phyloP scores from a whole-genome alignment of 2,329 filamentous ascomycete genomes.

The Rhynchosporium secalis region DNA sequence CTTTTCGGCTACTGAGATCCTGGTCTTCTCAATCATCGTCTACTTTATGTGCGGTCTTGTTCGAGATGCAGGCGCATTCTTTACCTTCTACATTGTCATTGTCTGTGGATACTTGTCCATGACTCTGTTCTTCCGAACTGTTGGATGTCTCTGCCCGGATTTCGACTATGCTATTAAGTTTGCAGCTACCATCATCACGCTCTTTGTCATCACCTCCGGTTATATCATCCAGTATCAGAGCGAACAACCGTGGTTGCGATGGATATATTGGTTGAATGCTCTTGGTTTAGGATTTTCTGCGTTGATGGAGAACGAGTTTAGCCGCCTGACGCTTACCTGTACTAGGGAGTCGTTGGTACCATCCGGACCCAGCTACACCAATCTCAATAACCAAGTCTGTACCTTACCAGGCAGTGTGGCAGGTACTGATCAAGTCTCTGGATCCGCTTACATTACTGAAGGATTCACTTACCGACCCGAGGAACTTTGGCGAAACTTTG shows the following conservation, averaged over 20 bases:
- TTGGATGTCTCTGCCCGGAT: constrained; percentile 73
- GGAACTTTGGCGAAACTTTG: constrained; percentile 81
- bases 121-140: constrained; percentile 75
- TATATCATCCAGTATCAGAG: constrained; percentile 80
- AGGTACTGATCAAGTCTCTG: constrained; percentile 64
- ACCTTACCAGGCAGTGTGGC: constrained; percentile 71
- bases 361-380: constrained; percentile 66
- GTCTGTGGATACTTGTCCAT: constrained; percentile 69
- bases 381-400: constrained; percentile 77
- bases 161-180: constrained; percentile 87
- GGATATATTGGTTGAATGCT: constrained; percentile 78
- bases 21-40: constrained; percentile 72
- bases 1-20: constrained; percentile 69
- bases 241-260: constrained; percentile 74
- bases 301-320: constrained; percentile 88
- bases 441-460: constrained; percentile 66
- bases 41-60: constrained; percentile 76
- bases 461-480: constrained; percentile 66
- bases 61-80: constrained; percentile 73
- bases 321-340: constrained; percentile 67
- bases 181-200: constrained; percentile 73
- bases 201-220: constrained; percentile 79
- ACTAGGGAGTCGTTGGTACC: constrained; percentile 68
- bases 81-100: constrained; percentile 73
- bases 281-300: constrained; percentile 73